These are phyloP conservation scores for Styphnolobium japonicum DNA, from an alignment of 306 rosid species.

Conservation along the genomic window DNA sequence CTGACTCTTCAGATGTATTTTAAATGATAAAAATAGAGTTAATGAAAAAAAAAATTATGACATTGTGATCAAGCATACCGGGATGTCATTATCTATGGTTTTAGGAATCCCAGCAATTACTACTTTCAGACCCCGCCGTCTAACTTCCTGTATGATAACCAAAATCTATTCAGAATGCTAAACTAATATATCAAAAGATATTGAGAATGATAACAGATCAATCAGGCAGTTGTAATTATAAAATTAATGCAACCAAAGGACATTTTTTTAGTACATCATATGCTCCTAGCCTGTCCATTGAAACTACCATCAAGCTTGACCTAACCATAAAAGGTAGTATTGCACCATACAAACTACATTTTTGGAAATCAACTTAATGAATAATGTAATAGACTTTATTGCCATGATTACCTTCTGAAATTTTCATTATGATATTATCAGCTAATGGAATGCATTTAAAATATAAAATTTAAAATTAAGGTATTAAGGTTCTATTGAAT, in stretches of 20 bases:
- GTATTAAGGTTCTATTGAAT: background rate
- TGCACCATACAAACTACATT: conserved; percentile 5
- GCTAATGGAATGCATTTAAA: background rate
- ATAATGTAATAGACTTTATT: background rate
- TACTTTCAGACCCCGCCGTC: conserved; percentile 84
- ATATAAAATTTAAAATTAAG: background rate
- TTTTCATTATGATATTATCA: background rate
- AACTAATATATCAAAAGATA: conserved; percentile 2
- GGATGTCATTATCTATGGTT: conserved; percentile 96
- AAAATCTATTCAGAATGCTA: conserved; percentile 18
- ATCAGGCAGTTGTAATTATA: background rate
- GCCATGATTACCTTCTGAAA: background rate
- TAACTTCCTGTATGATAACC: conserved; percentile 65
- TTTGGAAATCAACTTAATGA: background rate
- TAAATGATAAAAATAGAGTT: conserved; percentile 12
- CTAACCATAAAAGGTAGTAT: background rate
- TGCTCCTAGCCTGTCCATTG: background rate
- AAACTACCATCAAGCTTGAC: conserved; percentile 13
- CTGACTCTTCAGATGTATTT: conserved; percentile 31
- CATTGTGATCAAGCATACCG: conserved; percentile 46
- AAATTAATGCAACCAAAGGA: background rate
- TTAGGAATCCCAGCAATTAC: conserved; percentile 87
- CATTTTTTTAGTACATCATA: background rate
- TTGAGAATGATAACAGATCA: conserved; percentile 7
- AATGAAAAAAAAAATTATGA: background rate